Base-by-base conservation (phyloP, 1,284 basidiomycete genomes). In the Phylloporus gajari region DNA sequence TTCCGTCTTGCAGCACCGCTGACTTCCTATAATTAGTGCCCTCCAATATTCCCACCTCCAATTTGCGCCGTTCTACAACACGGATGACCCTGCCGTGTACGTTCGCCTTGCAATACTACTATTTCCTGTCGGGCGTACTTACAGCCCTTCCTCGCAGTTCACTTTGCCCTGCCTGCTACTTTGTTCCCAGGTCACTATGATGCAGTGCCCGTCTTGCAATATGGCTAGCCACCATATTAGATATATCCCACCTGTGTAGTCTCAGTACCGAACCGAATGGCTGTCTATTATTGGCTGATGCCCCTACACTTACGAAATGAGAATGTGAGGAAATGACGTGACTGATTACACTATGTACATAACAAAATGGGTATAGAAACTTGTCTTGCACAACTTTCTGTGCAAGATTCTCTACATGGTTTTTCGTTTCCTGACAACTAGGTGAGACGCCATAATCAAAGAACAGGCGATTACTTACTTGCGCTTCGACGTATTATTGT, bases 311-410 rank as follows among this genome's bases (percentile, higher is more conserved):
- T 35, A 35, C 35, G n/a, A n/a, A 53, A 53, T 53, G 51, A 23
- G 25, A 53, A 53, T 53, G 23, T 53, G 51, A 25, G 9, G 51
- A 25, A 53, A 25, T 25, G 25, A 53, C 51, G 11, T 25, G n/a
- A 53, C 51, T 53, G 51, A 53, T 53, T 53, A n/a, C 51, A 53
- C 51, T n/a, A 53, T 53, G 51, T 53, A 53, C 51, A 53, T 53
- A 53, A 53, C n/a, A 53, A 53, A 53, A 53, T 19, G 17, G 42
- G n/a, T n/a, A 25, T 53, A 53, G 17, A 53, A 19, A 53, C 51
- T 53, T 53, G 51, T 53, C 51, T n/a, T n/a, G n/a, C 51, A 53
- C 51, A 53, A 44, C 42, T 44, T 44, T 44, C 42, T 44, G 42
- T 53, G 13, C n/a, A 5, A 25, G 51, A 53, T 53, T 53, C n/a